Evolutionary conservation across 768 basidiomycete genomes (phyloP).

Genomic region (Rossbeevera mucosa): DNA sequence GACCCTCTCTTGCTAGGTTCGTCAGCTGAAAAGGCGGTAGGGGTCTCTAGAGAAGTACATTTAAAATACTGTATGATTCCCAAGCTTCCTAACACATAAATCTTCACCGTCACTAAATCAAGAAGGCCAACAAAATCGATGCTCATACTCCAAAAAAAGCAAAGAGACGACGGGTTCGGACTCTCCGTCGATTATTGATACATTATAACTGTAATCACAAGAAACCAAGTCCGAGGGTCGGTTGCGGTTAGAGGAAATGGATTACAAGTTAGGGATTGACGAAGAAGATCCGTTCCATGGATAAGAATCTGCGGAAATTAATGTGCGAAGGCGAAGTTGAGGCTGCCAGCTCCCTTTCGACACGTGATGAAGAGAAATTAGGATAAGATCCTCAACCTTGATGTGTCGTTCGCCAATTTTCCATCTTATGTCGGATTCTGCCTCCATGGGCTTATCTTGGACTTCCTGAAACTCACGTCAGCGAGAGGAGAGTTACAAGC

Average conservation of each 20-base stretch:
- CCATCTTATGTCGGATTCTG: constrained; percentile 59
- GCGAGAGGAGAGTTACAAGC: neutral
- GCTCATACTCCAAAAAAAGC: neutral
- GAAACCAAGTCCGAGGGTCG: neutral
- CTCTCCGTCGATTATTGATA: neutral
- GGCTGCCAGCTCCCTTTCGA: constrained; percentile 83
- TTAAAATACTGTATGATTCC: neutral
- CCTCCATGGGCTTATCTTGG: constrained; percentile 51
- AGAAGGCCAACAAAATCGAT: neutral
- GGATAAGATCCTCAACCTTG: constrained; percentile 59
- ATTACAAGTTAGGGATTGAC: neutral
- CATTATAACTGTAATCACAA: neutral
- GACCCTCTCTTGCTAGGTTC: neutral
- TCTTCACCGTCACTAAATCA: neutral
- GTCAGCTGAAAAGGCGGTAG: neutral
- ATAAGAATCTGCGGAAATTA: neutral
- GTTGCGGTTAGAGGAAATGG: neutral
- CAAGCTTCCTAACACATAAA: neutral
- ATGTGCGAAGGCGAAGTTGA: constrained; percentile 50
- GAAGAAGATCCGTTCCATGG: constrained; percentile 2
- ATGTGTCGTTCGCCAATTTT: constrained; percentile 55
- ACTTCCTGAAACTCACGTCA: constrained; percentile 39
- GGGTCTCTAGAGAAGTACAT: neutral
- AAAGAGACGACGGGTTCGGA: neutral
- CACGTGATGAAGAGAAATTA: constrained; percentile 79